These are phyloP conservation scores for Yamadazyma insecticola DNA, from an alignment of 805 yeast species.

Conservation along the genomic window DNA sequence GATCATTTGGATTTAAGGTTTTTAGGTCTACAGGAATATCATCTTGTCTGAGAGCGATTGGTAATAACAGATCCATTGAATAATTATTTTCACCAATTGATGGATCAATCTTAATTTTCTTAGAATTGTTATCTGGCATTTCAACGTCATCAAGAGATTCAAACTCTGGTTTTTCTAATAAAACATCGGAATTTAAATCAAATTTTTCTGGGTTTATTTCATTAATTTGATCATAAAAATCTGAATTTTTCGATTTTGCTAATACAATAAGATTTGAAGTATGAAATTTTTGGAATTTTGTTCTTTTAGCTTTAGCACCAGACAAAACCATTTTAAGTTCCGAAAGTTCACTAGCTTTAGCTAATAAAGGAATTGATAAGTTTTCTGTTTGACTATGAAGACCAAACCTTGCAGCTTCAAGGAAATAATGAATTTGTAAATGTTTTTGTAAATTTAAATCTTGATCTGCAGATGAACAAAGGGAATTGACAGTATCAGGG, in stretches of 20 bases:
- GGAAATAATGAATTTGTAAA: conserved; percentile 45
- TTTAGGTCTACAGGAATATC: conserved; percentile 54
- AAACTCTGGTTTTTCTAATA: conserved; percentile 70
- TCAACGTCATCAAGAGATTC: conserved; percentile 53
- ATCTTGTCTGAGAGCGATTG: conserved; percentile 58
- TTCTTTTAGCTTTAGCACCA: conserved; percentile 85
- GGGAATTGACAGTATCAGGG: conserved; percentile 21
- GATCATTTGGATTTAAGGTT: conserved; percentile 72
- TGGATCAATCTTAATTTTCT: conserved; percentile 39
- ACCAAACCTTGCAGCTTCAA: conserved; percentile 66
- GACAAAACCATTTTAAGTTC: conserved; percentile 64
- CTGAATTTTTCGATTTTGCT: conserved; percentile 49
- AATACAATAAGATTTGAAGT: conserved; percentile 71
- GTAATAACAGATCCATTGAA: conserved; percentile 50
- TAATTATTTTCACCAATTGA: conserved; percentile 15
- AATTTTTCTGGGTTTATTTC: conserved; percentile 48
- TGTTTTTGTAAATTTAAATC: conserved; percentile 26
- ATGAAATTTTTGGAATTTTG: conserved; percentile 73
- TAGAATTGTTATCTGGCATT: conserved; percentile 25
- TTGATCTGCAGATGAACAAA: conserved; percentile 26
- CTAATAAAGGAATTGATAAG: conserved; percentile 49
- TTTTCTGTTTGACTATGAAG: conserved; percentile 63
- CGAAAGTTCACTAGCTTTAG: conserved; percentile 54
- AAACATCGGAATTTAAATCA: conserved; percentile 66
- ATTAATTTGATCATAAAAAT: conserved; percentile 12